Conservation (phyloP, 768 basidiomycete genomes). For the Polyporus arcularius region DNA sequence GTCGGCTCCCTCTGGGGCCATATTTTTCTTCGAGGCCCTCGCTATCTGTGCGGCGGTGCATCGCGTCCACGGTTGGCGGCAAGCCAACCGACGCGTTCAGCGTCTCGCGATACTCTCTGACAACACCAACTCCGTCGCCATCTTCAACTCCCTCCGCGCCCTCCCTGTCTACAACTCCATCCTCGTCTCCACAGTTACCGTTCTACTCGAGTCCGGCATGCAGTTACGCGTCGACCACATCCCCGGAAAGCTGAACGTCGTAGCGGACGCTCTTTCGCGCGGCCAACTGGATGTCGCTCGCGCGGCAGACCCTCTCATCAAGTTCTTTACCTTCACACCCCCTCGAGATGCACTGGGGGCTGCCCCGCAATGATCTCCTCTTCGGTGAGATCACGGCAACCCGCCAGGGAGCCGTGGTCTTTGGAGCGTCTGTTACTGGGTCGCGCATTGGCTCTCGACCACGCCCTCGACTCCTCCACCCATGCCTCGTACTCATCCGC, state of each 20-base stretch:
- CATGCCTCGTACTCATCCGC: slow-evolving; percentile 32
- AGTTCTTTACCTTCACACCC: slow-evolving; percentile 15
- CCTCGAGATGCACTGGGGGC: slow-evolving; percentile 29
- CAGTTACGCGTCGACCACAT: slow-evolving; percentile 26
- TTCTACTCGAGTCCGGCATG: slow-evolving; percentile 10
- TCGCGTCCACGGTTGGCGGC: neutral
- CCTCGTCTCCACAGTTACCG: slow-evolving; percentile 12
- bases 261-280: slow-evolving; percentile 28
- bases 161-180: slow-evolving; percentile 14
- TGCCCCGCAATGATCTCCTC: slow-evolving; percentile 25
- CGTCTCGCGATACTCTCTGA: slow-evolving; percentile 15
- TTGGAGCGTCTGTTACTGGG: slow-evolving; percentile 12
- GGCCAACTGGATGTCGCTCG: neutral
- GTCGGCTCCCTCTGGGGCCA: neutral
- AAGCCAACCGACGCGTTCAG: neutral
- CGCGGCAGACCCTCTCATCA: neutral
- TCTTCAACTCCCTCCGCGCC: slow-evolving; percentile 27
- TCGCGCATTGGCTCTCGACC: slow-evolving; percentile 34
- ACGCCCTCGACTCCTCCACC: slow-evolving; percentile 30
- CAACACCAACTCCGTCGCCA: slow-evolving; percentile 28
- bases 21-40: slow-evolving; percentile 16
- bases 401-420: slow-evolving; percentile 36
- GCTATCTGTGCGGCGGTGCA: slow-evolving; percentile 1
- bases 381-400: slow-evolving; percentile 31
- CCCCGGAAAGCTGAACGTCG: slow-evolving; percentile 22